phyloP scores from a whole-genome alignment of 176 grass and related monocot genomes.

The Phragmites australis region DNA sequence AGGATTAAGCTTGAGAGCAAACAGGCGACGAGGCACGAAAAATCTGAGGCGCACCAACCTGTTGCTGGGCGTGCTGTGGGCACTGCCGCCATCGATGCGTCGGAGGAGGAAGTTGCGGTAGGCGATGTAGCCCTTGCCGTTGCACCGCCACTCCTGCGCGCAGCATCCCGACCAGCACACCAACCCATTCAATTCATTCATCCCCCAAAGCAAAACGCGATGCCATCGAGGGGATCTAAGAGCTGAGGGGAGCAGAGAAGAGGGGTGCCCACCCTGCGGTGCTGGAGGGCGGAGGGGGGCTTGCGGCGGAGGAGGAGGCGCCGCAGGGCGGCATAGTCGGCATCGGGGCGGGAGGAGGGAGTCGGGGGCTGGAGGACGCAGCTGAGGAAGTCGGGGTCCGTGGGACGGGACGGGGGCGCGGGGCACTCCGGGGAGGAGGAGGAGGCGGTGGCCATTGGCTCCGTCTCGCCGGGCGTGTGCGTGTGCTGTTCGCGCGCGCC shows the following conservation, averaged over 20 bases:
- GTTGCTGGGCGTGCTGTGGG: conserved; percentile 78
- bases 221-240: neutral
- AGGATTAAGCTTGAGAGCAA: conserved; percentile 14
- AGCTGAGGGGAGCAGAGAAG: neutral
- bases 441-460: conserved; percentile 25
- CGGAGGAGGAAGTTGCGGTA: conserved; percentile 75
- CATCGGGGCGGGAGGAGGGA: conserved; percentile 52
- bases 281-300: conserved; percentile 46
- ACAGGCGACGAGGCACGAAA: neutral
- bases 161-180: neutral
- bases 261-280: conserved; percentile 53
- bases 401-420: conserved; percentile 23
- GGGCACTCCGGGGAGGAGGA: neutral
- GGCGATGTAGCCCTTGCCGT: conserved; percentile 79
- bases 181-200: neutral
- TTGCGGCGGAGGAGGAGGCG: conserved; percentile 78
- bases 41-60: conserved; percentile 48
- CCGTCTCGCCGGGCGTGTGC: conserved; percentile 30
- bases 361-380: conserved; percentile 79
- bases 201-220: neutral
- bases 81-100: conserved; percentile 59
- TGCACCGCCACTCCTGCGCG: conserved; percentile 85
- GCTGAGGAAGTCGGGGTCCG: conserved; percentile 85
- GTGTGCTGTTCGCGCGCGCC: conserved; percentile 8
- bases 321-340: conserved; percentile 71